These are phyloP conservation scores for Veloboletus limbatus DNA, from an alignment of 1,284 basidiomycete species.

Conservation along the genomic window DNA sequence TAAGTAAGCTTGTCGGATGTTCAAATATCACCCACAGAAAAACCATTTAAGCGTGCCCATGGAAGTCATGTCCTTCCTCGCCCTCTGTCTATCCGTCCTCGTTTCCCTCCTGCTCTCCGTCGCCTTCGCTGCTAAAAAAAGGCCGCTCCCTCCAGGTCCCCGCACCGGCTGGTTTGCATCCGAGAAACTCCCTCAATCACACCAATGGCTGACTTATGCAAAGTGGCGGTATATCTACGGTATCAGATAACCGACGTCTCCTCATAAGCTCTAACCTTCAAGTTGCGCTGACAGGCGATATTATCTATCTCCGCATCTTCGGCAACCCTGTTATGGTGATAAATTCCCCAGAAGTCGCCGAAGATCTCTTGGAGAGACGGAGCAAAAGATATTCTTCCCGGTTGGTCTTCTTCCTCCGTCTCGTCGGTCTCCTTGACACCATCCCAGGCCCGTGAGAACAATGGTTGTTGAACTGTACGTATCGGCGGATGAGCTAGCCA, in stretches of 20 bases:
- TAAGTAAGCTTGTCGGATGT: not conserved
- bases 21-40: no score
- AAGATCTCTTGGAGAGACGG: constrained; percentile 46
- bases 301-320: constrained; percentile 46
- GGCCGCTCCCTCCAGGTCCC: constrained; percentile 43
- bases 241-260: constrained; percentile 12
- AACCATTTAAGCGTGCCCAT: not conserved
- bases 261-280: not conserved
- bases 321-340: constrained; percentile 48
- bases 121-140: not conserved
- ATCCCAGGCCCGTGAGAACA: constrained; percentile 33
- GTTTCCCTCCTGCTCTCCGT: constrained; percentile 10
- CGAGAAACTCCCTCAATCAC: constrained; percentile 36
- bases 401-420: constrained; percentile 6
- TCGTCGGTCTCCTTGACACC: not conserved
- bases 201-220: constrained; percentile 48
- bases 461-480: constrained; percentile 47
- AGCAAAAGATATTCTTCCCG: constrained; percentile 47
- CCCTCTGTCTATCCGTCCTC: no score
- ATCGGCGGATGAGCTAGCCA: not conserved
- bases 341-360: constrained; percentile 41
- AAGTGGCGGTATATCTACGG: constrained; percentile 47
- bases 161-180: constrained; percentile 37
- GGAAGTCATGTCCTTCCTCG: no score
- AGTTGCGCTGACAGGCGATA: constrained; percentile 38